These are phyloP conservation scores for Peltaster fructicola DNA, from an alignment of 2,329 filamentous ascomycete genomes.

Conservation along the genomic window DNA sequence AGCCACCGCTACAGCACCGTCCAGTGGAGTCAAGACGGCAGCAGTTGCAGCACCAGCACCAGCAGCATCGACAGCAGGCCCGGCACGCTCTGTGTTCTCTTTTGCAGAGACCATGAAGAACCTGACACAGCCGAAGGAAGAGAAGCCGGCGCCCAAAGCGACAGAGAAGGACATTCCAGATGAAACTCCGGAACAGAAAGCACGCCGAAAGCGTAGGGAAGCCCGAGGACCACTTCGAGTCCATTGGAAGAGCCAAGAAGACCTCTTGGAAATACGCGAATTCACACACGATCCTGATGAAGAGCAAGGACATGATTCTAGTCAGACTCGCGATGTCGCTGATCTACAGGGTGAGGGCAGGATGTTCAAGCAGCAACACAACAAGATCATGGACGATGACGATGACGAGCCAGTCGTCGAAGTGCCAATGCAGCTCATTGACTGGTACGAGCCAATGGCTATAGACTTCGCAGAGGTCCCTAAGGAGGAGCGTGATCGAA, in stretches of 20 bases:
- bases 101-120: slow-evolving; percentile 23
- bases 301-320: slow-evolving; percentile 47
- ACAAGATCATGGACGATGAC: slow-evolving; percentile 48
- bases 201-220: slow-evolving; percentile 54
- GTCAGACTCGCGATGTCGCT: slow-evolving; percentile 52
- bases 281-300: slow-evolving; percentile 59
- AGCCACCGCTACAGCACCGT: too few relatives aligned
- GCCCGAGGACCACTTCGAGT: slow-evolving; percentile 52
- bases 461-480: slow-evolving; percentile 28
- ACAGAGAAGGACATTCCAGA: slow-evolving; percentile 32
- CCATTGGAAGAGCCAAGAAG: slow-evolving; percentile 48
- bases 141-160: slow-evolving; percentile 29
- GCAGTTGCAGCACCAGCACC: slow-evolving; percentile 9
- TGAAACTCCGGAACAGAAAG: slow-evolving; percentile 51
- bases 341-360: slow-evolving; percentile 50
- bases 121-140: slow-evolving; percentile 37
- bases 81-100: slow-evolving; percentile 19
- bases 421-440: slow-evolving; percentile 32
- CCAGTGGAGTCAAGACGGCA: slow-evolving; percentile 10
- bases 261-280: slow-evolving; percentile 47
- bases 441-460: slow-evolving; percentile 24
- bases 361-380: slow-evolving; percentile 39
- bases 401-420: slow-evolving; percentile 39
- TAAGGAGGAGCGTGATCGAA: slow-evolving; percentile 23
- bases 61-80: slow-evolving; percentile 5